A percentile compares a stretch with the other conserved stretches of the same genome.
These are phyloP conservation scores for Diplosphaera chodatii DNA, from an alignment of 139 green algal species.

Conservation along the genomic window DNA sequence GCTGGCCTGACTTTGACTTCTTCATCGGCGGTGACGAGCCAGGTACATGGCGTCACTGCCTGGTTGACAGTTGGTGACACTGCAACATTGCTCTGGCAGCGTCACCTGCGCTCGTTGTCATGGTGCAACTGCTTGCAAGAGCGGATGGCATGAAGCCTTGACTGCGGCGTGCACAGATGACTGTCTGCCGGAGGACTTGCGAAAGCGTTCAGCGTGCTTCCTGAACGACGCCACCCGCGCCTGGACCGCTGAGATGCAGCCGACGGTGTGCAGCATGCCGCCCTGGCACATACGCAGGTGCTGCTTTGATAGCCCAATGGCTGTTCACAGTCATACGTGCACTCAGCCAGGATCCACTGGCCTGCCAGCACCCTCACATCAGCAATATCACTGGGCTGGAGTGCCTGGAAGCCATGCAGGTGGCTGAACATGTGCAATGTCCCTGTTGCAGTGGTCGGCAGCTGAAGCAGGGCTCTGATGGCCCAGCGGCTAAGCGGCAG, in stretches of 20 bases:
- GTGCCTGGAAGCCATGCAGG: background rate
- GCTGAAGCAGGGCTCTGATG: background rate
- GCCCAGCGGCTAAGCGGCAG: background rate
- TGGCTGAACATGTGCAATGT: background rate
- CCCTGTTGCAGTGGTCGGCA: background rate
- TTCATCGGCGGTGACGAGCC: background rate
- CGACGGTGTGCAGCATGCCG: background rate
- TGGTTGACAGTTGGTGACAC: no score
- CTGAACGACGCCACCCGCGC: background rate
- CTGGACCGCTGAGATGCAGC: background rate
- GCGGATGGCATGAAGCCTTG: no score
- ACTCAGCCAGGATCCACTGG: no score
- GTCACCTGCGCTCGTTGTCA: background rate
- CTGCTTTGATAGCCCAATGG: no score
- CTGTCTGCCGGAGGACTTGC: background rate
- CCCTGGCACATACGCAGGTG: background rate
- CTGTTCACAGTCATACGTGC: no score
- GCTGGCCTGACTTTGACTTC: background rate
- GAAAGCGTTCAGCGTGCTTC: background rate
- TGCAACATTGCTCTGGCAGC: no score
- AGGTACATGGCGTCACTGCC: background rate
- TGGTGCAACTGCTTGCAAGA: no score
- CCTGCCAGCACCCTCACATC: no score
- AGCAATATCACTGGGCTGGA: no score
- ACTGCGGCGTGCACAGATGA: background rate